Base-by-base conservation (phyloP, 345 rosid genomes). In the Bretschneidera sinensis region DNA sequence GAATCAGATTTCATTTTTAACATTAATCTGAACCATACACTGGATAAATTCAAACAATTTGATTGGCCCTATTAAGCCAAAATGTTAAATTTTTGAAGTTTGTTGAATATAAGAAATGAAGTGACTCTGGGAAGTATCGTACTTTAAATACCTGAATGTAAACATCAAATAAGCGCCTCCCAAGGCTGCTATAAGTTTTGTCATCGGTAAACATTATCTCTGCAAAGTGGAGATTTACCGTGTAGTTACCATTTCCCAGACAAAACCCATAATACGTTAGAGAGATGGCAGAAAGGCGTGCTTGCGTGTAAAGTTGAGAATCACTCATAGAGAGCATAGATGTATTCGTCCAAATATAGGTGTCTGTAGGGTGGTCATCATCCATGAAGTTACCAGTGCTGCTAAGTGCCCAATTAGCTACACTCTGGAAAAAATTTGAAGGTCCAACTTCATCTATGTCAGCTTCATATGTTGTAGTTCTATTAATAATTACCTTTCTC, bases 151-250 rank as follows among this genome's bases (percentile, higher is more conserved):
- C 95, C 88, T 87, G 92, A 64, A 87, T 55, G 55, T 81, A 83
- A 60, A 87, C 78, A 74, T 90, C 83, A 43, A 87, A 90, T 33
- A 76, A 57, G 33, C 86, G 75, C 72, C 78, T 83, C 28, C 97
- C 95, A 16, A 80, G 63, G 67, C 76, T 81, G 16, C 0, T 0
- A 57, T 56, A 83, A 2, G 74, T 66, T 33, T 65, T 63, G 52
- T 76, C 71, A 43, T 66, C 56, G 1, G 45, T 66, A 79, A 85
- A 82, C 73, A 70, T 59, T 22, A 82, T 85, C 74, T 90, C 95
- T 19, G 88, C 88, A 57, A 90, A 90, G 67, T 90, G 95, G 61
- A 90, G 97, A 57, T 71, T 83, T 43, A 90, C 84, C 0, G 75
- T 45, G 69, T 83, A 79, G 62, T 33, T 75, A 28, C 82, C 86